Conservation (phyloP, 129 eudicot species). For the Sambucus nigra region DNA sequence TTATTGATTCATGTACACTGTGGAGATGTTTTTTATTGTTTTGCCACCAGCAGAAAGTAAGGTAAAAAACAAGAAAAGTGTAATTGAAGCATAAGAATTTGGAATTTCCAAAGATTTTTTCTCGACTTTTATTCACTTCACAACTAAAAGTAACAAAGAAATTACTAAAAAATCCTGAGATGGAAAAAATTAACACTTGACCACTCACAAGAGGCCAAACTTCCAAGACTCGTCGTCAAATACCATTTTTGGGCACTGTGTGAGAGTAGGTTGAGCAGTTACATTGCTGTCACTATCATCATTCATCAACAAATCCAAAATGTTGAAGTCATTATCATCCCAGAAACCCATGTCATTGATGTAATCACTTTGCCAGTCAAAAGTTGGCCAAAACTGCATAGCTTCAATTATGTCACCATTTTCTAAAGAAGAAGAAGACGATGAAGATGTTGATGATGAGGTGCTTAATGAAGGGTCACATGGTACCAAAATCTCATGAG, state of each 20-base stretch:
- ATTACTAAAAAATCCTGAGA: neutral
- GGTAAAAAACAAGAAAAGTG: neutral
- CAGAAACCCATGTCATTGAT: conserved; percentile 30
- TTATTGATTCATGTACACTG: neutral
- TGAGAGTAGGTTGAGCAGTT: conserved; percentile 12
- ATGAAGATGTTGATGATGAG: conserved; percentile 34
- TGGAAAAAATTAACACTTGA: neutral
- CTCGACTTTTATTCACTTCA: conserved; percentile 12
- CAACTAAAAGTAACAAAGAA: conserved; percentile 7
- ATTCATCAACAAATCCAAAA: conserved; percentile 37
- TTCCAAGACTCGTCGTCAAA: conserved; percentile 34
- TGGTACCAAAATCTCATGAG: conserved; percentile 52
- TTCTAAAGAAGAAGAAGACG: conserved; percentile 9
- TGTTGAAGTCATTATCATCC: conserved; percentile 41
- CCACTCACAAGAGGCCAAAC: conserved; percentile 25
- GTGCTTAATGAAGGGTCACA: conserved; percentile 13
- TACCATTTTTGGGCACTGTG: conserved; percentile 26
- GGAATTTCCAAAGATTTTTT: neutral
- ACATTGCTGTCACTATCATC: conserved; percentile 20
- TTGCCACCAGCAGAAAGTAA: neutral
- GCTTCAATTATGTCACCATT: conserved; percentile 13
- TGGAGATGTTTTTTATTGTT: too few relatives aligned
- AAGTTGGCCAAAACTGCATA: conserved; percentile 21
- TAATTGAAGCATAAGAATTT: neutral
- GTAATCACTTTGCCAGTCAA: conserved; percentile 29